These are phyloP conservation scores for Clitopilus hobsonii DNA, from an alignment of 768 basidiomycete genomes.

Conservation along the genomic window DNA sequence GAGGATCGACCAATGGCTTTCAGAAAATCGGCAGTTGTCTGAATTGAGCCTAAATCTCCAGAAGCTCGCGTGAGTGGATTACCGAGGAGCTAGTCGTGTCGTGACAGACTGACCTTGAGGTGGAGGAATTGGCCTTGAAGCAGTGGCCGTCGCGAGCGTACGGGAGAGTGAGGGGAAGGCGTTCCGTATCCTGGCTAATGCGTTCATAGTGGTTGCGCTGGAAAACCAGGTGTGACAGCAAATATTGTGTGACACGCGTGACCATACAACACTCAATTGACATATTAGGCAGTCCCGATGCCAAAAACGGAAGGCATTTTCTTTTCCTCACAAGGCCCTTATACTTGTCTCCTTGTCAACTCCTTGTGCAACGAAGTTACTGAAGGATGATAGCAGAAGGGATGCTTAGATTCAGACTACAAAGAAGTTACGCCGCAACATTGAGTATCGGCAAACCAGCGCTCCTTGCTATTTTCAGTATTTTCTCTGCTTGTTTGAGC, in stretches of 20 bases:
- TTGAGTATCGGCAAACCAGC: constrained; percentile 52
- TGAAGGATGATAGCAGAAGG: too few species aligned
- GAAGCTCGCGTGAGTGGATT: not conserved
- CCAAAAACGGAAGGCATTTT: not conserved
- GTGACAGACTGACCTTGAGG: not conserved
- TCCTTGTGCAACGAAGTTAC: too few species aligned
- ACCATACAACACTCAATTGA: not conserved
- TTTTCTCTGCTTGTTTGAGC: constrained; percentile 63
- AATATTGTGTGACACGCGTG: not conserved
- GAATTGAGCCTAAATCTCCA: not conserved
- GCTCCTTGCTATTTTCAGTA: constrained; percentile 44
- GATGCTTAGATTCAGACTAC: too few species aligned
- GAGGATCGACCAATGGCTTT: constrained; percentile 67
- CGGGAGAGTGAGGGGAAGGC: not conserved
- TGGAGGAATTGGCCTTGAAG: not conserved
- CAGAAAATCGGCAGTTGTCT: constrained; percentile 57
- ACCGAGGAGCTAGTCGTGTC: not conserved
- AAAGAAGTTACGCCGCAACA: not conserved
- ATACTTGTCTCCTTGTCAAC: too few species aligned
- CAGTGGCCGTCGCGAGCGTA: not conserved
- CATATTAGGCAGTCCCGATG: not conserved
- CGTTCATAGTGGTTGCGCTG: not conserved
- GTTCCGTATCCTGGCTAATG: not conserved
- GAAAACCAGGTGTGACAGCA: not conserved
- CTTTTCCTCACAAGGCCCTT: not conserved